Percentiles rank a stretch among this genome's conserved stretches.
phyloP scores from a whole-genome alignment of 352 stramenopile species.

The Globisporangium barbulae region DNA sequence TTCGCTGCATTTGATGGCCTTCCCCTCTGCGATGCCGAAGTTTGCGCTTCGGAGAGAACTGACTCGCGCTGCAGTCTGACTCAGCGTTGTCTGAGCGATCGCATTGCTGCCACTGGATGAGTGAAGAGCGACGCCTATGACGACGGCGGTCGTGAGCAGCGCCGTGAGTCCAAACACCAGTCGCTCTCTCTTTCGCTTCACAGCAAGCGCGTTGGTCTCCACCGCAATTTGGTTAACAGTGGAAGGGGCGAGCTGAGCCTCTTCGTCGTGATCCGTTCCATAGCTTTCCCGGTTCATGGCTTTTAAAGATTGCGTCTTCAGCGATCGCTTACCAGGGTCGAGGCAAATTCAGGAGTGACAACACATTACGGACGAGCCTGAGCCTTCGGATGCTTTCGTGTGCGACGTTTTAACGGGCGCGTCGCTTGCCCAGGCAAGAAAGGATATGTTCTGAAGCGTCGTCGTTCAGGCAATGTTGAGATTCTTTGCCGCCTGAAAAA shows the following conservation, averaged over 20 bases:
- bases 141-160: constrained; percentile 16
- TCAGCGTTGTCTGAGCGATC: not conserved
- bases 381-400: not conserved
- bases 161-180: constrained; percentile 14
- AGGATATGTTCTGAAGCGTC: not conserved
- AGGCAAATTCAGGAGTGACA: constrained; percentile 5
- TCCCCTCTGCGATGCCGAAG: constrained; percentile 11
- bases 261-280: constrained; percentile 16
- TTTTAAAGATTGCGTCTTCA: not conserved
- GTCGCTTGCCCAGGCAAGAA: not conserved
- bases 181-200: constrained; percentile 15
- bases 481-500: not conserved
- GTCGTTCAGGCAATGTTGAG: not conserved
- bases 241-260: not conserved
- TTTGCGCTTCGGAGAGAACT: constrained; percentile 10
- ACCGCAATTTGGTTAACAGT: constrained; percentile 11
- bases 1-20: constrained; percentile 14
- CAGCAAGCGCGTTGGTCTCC: constrained; percentile 4
- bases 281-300: constrained; percentile 20
- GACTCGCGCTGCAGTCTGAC: constrained; percentile 2
- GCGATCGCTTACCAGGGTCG: not conserved
- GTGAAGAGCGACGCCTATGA: constrained; percentile 14
- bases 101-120: not conserved
- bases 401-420: not conserved
- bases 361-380: not conserved